Evolutionary conservation across 2,329 filamentous ascomycete genomes (phyloP).

Genomic region (Drechslerella dactyloides): DNA sequence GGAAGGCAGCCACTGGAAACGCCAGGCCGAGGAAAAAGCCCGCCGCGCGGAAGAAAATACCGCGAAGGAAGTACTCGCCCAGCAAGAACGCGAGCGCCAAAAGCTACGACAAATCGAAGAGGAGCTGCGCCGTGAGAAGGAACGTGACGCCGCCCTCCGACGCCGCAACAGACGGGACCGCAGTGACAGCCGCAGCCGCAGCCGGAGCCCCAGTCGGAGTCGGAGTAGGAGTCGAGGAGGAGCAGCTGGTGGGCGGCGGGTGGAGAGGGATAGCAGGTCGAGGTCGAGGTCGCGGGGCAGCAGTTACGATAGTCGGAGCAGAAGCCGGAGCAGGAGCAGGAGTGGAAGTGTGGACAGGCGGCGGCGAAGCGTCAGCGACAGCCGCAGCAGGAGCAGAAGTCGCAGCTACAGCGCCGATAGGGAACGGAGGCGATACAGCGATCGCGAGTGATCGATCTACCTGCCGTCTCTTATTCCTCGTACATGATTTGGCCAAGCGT

Average conservation of each 20-base stretch:
- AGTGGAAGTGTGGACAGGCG: neutral
- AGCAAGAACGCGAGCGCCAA: constrained; percentile 58
- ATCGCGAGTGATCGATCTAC: constrained; percentile 22
- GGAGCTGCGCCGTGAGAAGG: constrained; percentile 53
- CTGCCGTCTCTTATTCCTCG: neutral
- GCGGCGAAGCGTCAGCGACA: constrained; percentile 12
- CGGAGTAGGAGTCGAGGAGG: constrained; percentile 19
- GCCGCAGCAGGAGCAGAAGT: constrained; percentile 20
- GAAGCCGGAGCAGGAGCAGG: constrained; percentile 34
- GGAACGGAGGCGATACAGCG: constrained; percentile 35
- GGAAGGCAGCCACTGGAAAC: constrained; percentile 84
- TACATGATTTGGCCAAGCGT: too few relatives aligned
- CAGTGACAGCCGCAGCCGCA: constrained; percentile 31
- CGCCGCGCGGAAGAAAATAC: constrained; percentile 61
- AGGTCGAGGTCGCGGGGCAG: constrained; percentile 17
- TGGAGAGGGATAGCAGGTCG: constrained; percentile 29
- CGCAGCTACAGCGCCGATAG: constrained; percentile 41
- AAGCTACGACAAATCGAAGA: constrained; percentile 54
- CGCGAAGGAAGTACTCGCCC: constrained; percentile 31
- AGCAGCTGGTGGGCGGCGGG: constrained; percentile 3
- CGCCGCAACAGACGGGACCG: constrained; percentile 37
- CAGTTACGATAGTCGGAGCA: constrained; percentile 10
- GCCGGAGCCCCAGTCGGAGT: constrained; percentile 32
- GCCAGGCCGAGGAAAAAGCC: constrained; percentile 70
- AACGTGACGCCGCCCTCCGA: constrained; percentile 33